Base-by-base conservation (phyloP, 805 yeast genomes). In the Wickerhamomyces chambardii region DNA sequence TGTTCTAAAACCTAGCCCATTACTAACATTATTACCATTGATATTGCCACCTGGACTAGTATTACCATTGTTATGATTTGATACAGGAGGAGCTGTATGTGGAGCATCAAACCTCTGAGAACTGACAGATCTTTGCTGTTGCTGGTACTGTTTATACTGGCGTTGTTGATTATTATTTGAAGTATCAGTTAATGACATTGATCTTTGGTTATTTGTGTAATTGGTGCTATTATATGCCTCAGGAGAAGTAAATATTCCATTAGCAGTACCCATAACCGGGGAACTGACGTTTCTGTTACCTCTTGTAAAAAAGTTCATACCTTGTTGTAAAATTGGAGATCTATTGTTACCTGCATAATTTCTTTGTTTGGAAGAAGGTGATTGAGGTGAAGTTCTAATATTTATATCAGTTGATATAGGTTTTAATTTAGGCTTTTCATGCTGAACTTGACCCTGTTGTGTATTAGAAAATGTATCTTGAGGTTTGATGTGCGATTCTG, bases 91-190 rank as follows among this genome's bases (percentile, higher is more conserved):
- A 35, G 38, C 30, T 38, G 36, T 15, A 42, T 52, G 11, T 34
- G 19, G 10, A 43, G 64, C 51, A 17, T 69, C 73, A 28, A 55
- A 52, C 42, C 64, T 69, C 43, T 68, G 75, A 4, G 75, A 70
- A n/a, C n/a, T n/a, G 30, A 61, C 59, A 12, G 65, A 57, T 32
- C 75, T 52, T n/a, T n/a, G n/a, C n/a, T n/a, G n/a, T n/a, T n/a
- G n/a, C n/a, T n/a, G n/a, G n/a, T n/a, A n/a, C n/a, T n/a, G n/a
- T n/a, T n/a, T n/a, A n/a, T n/a, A n/a, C 29, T 59, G 61, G 40
- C 59, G 61, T 33, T 60, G 60, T 15, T 42, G 25, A 6, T 36
- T 26, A 17, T 28, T 41, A 17, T 44, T 46, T 15, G 63, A 44
- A 1, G 55, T 46, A 0, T 65, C 49, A 33, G 48, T 58, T 21